These are phyloP conservation scores for Paramecium tetraurelia DNA, from an alignment of 73 alveolate genomes.

Conservation along the genomic window DNA sequence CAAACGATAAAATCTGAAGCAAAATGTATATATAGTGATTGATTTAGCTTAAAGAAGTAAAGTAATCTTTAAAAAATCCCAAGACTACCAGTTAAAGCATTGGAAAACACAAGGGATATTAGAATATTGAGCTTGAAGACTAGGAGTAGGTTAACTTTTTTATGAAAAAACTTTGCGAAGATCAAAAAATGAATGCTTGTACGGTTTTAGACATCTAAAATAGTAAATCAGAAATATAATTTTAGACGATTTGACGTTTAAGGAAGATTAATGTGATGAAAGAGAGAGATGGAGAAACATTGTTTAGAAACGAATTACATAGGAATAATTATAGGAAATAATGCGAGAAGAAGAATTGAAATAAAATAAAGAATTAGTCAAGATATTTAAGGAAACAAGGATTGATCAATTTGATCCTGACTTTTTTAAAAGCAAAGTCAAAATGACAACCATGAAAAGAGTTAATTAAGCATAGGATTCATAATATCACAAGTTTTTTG, in stretches of 20 bases:
- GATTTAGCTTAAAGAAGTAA: neutral
- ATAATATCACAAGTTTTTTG: neutral
- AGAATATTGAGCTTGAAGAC: conserved; percentile 12
- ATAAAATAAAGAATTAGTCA: conserved; percentile 4
- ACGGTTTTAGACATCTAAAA: neutral
- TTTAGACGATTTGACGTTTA: neutral
- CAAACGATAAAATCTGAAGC: neutral
- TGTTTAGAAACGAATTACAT: conserved; percentile 18
- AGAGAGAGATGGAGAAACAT: conserved; percentile 22
- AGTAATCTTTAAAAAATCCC: neutral
- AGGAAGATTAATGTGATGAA: conserved; percentile 20
- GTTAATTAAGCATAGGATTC: conserved; percentile 27
- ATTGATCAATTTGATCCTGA: conserved; percentile 52
- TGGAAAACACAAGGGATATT: neutral
- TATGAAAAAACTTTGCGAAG: conserved; percentile 26
- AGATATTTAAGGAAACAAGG: conserved; percentile 41
- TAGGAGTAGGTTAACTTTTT: conserved; percentile 32
- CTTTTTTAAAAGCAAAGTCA: neutral
- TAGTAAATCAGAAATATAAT: neutral
- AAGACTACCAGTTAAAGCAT: neutral
- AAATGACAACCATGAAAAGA: conserved; percentile 49
- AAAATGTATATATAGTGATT: neutral
- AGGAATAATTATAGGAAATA: neutral
- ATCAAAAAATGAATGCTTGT: conserved; percentile 11
- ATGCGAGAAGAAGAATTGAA: neutral